Evolutionary conservation across 768 basidiomycete species (phyloP).

Genomic region (Pisolithus sp.): DNA sequence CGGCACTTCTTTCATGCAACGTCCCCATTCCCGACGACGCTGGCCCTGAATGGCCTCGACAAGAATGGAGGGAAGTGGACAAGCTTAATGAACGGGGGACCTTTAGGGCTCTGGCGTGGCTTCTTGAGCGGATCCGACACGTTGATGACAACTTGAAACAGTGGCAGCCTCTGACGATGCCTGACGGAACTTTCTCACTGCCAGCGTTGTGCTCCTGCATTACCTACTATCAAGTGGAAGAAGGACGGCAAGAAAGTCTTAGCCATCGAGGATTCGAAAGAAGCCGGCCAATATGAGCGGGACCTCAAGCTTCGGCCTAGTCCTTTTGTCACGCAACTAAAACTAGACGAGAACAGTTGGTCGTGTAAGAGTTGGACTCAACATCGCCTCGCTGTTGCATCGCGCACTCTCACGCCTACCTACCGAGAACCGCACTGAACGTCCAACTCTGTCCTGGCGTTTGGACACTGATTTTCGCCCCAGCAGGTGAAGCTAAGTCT

Average conservation of each 20-base stretch:
- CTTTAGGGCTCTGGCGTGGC: slow-evolving; percentile 80
- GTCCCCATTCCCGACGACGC: slow-evolving; percentile 68
- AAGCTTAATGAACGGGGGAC: slow-evolving; percentile 78
- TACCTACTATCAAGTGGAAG: slow-evolving; percentile 74
- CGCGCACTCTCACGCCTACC: slow-evolving; percentile 81
- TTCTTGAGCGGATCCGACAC: slow-evolving; percentile 75
- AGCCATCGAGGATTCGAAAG: slow-evolving; percentile 75
- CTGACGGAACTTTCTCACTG: slow-evolving; percentile 50
- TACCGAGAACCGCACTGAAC: slow-evolving; percentile 37
- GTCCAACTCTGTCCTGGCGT: slow-evolving; percentile 64
- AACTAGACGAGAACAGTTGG: slow-evolving; percentile 58
- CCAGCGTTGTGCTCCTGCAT: slow-evolving; percentile 72
- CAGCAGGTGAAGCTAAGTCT: slow-evolving; percentile 51
- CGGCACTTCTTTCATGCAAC: slow-evolving; percentile 70
- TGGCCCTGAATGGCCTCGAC: slow-evolving; percentile 73
- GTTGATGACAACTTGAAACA: slow-evolving; percentile 56
- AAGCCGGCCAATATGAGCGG: slow-evolving; percentile 88
- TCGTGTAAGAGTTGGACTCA: slow-evolving; percentile 77
- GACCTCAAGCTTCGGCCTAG: slow-evolving; percentile 79
- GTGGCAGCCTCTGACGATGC: slow-evolving; percentile 58
- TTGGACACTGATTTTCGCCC: slow-evolving; percentile 73
- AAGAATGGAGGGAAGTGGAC: slow-evolving; percentile 74
- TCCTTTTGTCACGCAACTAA: slow-evolving; percentile 83
- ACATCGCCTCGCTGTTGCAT: slow-evolving; percentile 81
- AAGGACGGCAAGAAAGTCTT: slow-evolving; percentile 50